A percentile compares a stretch with the other conserved stretches of the same genome.
Conservation (phyloP, 2,329 filamentous ascomycete genomes). For the Cryphonectria naterciae region DNA sequence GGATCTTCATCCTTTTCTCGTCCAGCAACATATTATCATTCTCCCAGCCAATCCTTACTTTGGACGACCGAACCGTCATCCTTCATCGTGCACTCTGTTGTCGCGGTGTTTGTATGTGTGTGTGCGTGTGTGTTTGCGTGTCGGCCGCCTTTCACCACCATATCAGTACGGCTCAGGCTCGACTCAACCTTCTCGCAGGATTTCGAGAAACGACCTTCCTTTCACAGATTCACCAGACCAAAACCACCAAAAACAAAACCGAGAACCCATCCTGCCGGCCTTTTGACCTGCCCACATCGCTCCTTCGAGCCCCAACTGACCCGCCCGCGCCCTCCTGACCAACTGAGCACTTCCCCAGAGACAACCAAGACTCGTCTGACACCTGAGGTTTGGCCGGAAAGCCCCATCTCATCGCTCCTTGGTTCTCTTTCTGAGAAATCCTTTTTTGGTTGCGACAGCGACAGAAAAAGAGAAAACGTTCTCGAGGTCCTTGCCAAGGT, state of each 20-base stretch:
- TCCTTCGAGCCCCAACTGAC: not conserved
- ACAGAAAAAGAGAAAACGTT: not conserved
- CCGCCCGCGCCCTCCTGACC: not conserved
- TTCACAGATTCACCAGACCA: not conserved
- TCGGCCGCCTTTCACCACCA: not conserved
- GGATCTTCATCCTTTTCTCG: not conserved
- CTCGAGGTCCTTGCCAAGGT: not conserved
- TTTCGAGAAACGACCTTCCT: constrained; percentile 16
- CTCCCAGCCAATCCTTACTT: not conserved
- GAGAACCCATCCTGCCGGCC: no score
- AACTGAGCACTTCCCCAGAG: not conserved
- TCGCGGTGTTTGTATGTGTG: not conserved
- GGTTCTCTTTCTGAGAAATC: not conserved
- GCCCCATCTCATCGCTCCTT: not conserved
- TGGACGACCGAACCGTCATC: constrained; percentile 6
- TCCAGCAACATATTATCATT: constrained; percentile 2
- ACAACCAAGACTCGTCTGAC: not conserved
- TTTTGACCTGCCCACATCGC: not conserved
- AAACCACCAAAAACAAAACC: not conserved
- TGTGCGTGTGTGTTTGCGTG: not conserved
- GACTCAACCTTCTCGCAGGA: constrained; percentile 12
- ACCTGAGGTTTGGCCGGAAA: not conserved
- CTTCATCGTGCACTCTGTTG: not conserved
- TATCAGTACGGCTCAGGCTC: not conserved
- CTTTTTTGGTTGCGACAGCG: not conserved